Conservation (phyloP, 1,139 yeast genomes). For the Pichia sorboxylosa region DNA sequence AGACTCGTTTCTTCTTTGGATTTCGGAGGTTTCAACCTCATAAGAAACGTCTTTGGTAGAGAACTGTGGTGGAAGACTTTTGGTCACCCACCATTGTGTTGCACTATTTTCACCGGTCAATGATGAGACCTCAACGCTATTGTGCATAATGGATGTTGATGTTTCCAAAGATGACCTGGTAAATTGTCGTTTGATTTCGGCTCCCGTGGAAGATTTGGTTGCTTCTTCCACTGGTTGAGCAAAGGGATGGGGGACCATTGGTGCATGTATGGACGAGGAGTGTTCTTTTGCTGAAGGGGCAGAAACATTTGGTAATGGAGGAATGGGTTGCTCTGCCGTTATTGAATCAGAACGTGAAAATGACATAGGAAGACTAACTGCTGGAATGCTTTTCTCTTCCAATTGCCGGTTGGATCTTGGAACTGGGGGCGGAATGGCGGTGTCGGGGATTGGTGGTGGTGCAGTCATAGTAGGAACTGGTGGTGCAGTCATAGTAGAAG, state of each 20-base stretch:
- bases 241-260: too few species aligned
- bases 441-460: slow-evolving; percentile 9
- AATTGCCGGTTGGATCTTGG: too few species aligned
- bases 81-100: slow-evolving; percentile 60
- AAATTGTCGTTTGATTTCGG: slow-evolving; percentile 18
- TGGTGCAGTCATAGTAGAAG: slow-evolving; percentile 17
- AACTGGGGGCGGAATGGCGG: slow-evolving; percentile 11
- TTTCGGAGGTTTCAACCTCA: slow-evolving; percentile 53
- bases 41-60: slow-evolving; percentile 35
- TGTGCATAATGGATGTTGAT: slow-evolving; percentile 4
- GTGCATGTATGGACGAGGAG: too few species aligned
- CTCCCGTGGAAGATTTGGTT: slow-evolving; percentile 2
- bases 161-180: slow-evolving; percentile 5
- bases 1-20: slow-evolving; percentile 49
- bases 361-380: too few species aligned
- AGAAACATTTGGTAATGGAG: too few species aligned
- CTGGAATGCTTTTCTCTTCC: too few species aligned
- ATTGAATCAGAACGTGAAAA: too few species aligned
- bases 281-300: too few species aligned
- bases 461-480: slow-evolving; percentile 5
- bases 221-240: too few species aligned
- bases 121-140: too few species aligned
- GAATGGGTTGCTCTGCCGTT: too few species aligned
- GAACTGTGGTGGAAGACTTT: slow-evolving; percentile 48
- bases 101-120: slow-evolving; percentile 7